Conservation (phyloP, 805 yeast genomes). For the Ogataea degrootiae region DNA sequence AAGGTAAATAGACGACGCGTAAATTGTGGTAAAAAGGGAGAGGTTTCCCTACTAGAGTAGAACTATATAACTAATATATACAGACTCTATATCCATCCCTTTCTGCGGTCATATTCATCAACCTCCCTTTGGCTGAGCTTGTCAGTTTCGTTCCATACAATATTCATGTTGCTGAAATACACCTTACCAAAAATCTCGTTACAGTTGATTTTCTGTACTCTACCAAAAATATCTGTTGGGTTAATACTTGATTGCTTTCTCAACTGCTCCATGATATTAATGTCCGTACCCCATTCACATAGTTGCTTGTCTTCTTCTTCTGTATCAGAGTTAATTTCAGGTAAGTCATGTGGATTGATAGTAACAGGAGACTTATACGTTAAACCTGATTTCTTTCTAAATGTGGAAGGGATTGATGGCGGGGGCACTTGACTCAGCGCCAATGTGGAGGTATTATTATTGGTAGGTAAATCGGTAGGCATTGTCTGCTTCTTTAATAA, state of each 20-base stretch:
- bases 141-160: conserved; percentile 23
- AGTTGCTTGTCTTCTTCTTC: conserved; percentile 19
- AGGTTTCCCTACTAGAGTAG: too few relatives aligned
- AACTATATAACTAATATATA: too few relatives aligned
- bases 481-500: neutral
- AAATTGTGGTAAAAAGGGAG: neutral
- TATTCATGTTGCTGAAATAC: conserved; percentile 20
- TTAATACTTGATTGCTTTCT: conserved; percentile 17
- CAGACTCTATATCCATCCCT: conserved; percentile 21
- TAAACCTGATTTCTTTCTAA: conserved; percentile 1
- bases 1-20: neutral
- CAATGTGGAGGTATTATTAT: neutral
- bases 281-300: conserved; percentile 23
- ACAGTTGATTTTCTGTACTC: conserved; percentile 16
- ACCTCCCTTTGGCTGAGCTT: conserved; percentile 19
- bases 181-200: conserved; percentile 20
- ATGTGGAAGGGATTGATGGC: neutral
- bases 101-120: conserved; percentile 24
- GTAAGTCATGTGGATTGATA: conserved; percentile 6
- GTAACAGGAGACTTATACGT: neutral
- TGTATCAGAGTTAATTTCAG: conserved; percentile 22
- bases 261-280: conserved; percentile 15
- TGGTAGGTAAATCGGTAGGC: neutral
- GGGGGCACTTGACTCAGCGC: too few relatives aligned
- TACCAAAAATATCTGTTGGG: conserved; percentile 26